phyloP scores from a whole-genome alignment of 1,284 basidiomycete genomes.

The Ceratobasidium papillatum region DNA sequence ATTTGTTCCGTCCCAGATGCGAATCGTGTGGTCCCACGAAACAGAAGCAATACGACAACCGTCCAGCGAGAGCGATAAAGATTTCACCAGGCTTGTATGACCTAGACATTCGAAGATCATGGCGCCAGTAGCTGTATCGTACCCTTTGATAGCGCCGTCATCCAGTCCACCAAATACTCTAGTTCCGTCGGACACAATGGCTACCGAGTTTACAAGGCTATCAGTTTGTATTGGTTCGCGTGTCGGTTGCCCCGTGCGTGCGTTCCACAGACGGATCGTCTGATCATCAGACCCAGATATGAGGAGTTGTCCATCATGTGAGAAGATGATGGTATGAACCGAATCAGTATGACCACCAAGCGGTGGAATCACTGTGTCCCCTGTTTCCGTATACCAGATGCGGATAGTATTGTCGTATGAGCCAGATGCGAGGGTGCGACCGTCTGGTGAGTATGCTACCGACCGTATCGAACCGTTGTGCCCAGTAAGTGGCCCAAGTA shows the following conservation, averaged over 20 bases:
- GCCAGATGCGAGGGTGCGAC: slow-evolving; percentile 13
- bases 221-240: neutral
- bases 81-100: slow-evolving; percentile 7
- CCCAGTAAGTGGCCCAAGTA: neutral
- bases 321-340: neutral
- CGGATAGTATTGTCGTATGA: slow-evolving; percentile 2
- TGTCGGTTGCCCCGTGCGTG: neutral
- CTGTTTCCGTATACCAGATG: slow-evolving; percentile 14
- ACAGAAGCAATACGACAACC: too few species aligned
- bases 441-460: slow-evolving; percentile 25
- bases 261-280: slow-evolving; percentile 24
- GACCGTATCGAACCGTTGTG: slow-evolving; percentile 7
- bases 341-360: neutral
- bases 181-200: slow-evolving; percentile 56
- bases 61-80: slow-evolving; percentile 37
- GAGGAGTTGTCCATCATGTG: neutral
- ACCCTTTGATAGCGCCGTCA: slow-evolving; percentile 57
- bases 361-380: neutral
- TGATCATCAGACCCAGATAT: neutral
- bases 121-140: slow-evolving; percentile 50
- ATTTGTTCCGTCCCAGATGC: neutral
- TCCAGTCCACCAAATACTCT: slow-evolving; percentile 52
- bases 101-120: neutral
- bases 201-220: slow-evolving; percentile 56
- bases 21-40: neutral